These are phyloP conservation scores for Alectoria sarmentosa DNA, from an alignment of 495 filamentous ascomycete genomes.

Conservation along the genomic window DNA sequence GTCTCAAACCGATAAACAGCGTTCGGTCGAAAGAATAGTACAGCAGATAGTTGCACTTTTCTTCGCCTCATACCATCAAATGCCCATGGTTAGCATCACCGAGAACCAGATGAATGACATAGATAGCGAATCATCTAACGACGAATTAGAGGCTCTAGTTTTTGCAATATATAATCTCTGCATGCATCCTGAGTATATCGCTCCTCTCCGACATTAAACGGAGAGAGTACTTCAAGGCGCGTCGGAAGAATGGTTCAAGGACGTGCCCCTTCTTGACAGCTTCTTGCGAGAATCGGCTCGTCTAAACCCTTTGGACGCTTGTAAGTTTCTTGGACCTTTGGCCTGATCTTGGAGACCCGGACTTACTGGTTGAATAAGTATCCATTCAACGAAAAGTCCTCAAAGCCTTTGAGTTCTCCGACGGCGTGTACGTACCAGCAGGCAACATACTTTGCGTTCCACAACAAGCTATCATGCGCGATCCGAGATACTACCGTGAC, in stretches of 20 bases:
- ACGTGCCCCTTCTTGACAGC: slow-evolving; percentile 20
- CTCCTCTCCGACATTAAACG: slow-evolving; percentile 15
- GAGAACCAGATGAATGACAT: no score
- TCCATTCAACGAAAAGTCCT: slow-evolving; percentile 15
- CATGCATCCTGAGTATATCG: slow-evolving; percentile 20
- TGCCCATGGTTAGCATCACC: no score
- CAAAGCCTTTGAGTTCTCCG: slow-evolving; percentile 12
- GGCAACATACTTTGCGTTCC: slow-evolving; percentile 20
- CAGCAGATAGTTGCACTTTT: no score
- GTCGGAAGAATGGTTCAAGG: slow-evolving; percentile 15
- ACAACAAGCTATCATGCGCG: slow-evolving; percentile 17
- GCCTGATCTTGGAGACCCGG: background rate
- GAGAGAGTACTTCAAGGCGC: slow-evolving; percentile 11
- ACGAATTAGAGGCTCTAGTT: background rate
- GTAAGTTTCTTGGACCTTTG: background rate
- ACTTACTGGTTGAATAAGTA: slow-evolving; percentile 1
- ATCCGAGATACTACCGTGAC: slow-evolving; percentile 10
- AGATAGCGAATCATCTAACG: no score
- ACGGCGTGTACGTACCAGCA: slow-evolving; percentile 13
- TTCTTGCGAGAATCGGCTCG: slow-evolving; percentile 26
- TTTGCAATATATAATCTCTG: slow-evolving; percentile 15
- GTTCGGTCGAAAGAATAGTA: no score
- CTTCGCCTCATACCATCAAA: no score
- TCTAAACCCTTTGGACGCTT: slow-evolving; percentile 15
- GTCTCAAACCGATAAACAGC: no score